Percentiles rank a stretch among this genome's conserved stretches.
phyloP scores from a whole-genome alignment of 202 grass and related monocot species.

The Zoysia matrella region DNA sequence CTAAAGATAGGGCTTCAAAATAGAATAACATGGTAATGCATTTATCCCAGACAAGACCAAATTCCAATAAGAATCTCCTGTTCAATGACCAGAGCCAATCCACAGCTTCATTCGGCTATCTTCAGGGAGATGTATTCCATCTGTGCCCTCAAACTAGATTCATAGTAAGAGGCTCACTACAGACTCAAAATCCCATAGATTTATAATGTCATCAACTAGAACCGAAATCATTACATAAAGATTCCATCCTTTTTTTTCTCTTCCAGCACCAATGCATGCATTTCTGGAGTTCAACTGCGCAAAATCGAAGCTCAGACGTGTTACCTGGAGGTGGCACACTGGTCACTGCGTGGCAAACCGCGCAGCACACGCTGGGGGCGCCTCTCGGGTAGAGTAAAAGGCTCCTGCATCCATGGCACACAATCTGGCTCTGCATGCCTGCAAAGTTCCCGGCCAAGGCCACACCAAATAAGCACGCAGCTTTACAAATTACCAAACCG shows the following conservation, averaged over 20 bases:
- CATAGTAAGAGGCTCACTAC: not conserved
- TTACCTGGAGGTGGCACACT: slow-evolving; percentile 60
- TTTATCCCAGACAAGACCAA: not conserved
- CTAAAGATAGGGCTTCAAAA: slow-evolving; percentile 15
- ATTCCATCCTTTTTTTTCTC: not conserved
- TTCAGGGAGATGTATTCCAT: not conserved
- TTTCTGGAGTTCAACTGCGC: not conserved
- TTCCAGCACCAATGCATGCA: not conserved
- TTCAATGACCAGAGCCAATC: not conserved
- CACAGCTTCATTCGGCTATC: not conserved
- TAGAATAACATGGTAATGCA: not conserved
- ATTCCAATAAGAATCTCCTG: not conserved
- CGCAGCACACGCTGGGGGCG: slow-evolving; percentile 76
- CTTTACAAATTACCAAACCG: not conserved
- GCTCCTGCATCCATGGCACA: slow-evolving; percentile 85
- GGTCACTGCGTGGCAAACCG: slow-evolving; percentile 65
- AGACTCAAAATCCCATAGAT: not conserved
- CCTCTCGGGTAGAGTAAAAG: slow-evolving; percentile 75
- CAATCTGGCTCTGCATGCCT: slow-evolving; percentile 80
- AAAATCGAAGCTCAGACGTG: not conserved
- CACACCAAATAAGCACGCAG: not conserved
- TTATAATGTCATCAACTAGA: not conserved
- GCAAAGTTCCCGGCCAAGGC: slow-evolving; percentile 31
- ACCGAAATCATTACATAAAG: not conserved
- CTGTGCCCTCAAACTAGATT: too few relatives aligned